phyloP scores from a whole-genome alignment of 1,139 yeast species.

The Debaryomyces coudertii region DNA sequence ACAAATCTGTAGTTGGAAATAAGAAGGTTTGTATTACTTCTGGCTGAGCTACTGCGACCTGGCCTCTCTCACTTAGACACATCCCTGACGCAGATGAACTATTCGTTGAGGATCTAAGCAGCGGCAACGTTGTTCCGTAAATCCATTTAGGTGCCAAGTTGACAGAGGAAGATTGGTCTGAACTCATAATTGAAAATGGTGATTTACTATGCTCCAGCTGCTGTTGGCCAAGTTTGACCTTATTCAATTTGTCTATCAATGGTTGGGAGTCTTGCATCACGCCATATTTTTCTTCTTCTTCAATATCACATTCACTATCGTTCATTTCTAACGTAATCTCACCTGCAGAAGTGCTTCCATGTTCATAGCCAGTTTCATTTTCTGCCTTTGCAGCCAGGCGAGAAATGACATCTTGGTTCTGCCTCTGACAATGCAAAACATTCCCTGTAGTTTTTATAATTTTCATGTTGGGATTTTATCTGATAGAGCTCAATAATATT shows the following conservation, averaged over 20 bases:
- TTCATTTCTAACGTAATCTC: slow-evolving; percentile 13
- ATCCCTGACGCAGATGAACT: slow-evolving; percentile 22
- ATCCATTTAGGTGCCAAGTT: slow-evolving; percentile 18
- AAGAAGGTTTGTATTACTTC: slow-evolving; percentile 47
- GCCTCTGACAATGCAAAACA: not conserved
- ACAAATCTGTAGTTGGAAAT: slow-evolving; percentile 33
- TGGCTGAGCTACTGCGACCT: slow-evolving; percentile 45
- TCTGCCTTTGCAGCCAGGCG: not conserved
- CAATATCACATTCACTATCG: slow-evolving; percentile 12
- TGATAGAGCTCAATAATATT: not conserved
- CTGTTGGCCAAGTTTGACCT: not conserved
- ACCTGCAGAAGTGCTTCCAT: not conserved
- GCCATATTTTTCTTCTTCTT: not conserved
- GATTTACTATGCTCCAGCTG: not conserved
- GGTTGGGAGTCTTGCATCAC: not conserved
- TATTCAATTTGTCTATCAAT: slow-evolving; percentile 2
- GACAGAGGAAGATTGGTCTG: slow-evolving; percentile 2
- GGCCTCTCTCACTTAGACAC: slow-evolving; percentile 31
- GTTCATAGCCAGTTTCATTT: not conserved
- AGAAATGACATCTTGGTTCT: not conserved
- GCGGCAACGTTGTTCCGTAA: slow-evolving; percentile 23
- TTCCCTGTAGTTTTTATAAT: not conserved
- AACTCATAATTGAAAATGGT: not conserved
- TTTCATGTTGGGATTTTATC: not conserved
- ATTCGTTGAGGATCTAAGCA: slow-evolving; percentile 10